Percentiles rank a stretch among this genome's conserved stretches.
These are phyloP conservation scores for Trypanosomatidae sp. DNA, from an alignment of 208 protist genomes.

Conservation along the genomic window DNA sequence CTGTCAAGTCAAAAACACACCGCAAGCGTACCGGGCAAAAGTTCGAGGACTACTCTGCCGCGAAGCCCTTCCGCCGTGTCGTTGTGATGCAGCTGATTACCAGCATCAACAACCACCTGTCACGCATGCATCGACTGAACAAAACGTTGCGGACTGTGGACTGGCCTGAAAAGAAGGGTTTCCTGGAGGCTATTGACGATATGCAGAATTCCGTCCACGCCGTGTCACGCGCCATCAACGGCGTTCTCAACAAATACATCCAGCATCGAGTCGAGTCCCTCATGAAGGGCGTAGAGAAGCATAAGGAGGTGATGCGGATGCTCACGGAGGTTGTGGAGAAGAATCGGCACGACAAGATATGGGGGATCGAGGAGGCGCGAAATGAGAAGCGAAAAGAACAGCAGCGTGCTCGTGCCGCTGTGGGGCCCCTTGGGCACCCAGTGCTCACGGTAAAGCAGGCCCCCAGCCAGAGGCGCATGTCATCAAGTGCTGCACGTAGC, in stretches of 20 bases:
- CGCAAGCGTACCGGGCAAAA: conserved; percentile 73
- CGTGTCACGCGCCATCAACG: conserved; percentile 50
- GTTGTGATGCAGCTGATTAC: conserved; percentile 63
- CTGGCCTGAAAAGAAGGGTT: conserved; percentile 76
- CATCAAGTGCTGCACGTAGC: background rate
- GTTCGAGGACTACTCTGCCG: conserved; percentile 85
- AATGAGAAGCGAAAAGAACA: conserved; percentile 37
- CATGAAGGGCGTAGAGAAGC: conserved; percentile 66
- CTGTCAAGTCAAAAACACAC: conserved; percentile 82
- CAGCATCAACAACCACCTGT: conserved; percentile 50
- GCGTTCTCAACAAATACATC: conserved; percentile 72
- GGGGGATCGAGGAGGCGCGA: conserved; percentile 30
- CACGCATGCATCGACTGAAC: conserved; percentile 68
- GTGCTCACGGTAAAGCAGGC: background rate
- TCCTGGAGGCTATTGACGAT: conserved; percentile 49
- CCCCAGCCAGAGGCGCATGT: background rate
- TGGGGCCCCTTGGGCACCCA: background rate
- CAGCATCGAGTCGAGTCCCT: conserved; percentile 66
- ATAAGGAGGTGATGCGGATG: conserved; percentile 69
- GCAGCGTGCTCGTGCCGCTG: conserved; percentile 36
- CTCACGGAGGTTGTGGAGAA: conserved; percentile 71
- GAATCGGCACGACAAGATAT: conserved; percentile 77
- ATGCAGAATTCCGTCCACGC: conserved; percentile 54
- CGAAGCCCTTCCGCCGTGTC: conserved; percentile 84
- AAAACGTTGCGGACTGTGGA: conserved; percentile 67